Percentiles rank a stretch among this genome's conserved stretches.
phyloP scores from a whole-genome alignment of 192 early-diverging fungal species.

The Funneliformis mosseae region DNA sequence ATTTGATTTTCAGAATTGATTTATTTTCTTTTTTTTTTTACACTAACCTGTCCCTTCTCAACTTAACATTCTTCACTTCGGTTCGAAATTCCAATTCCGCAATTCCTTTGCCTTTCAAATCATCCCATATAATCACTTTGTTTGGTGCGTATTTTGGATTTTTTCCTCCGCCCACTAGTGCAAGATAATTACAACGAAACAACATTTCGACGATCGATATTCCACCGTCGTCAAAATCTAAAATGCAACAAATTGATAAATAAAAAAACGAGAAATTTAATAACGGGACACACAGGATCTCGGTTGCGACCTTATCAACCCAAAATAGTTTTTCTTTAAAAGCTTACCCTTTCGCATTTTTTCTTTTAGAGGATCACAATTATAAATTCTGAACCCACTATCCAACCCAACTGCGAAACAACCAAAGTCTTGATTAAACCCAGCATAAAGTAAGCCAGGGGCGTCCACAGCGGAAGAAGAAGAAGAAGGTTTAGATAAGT shows the following conservation, averaged over 20 bases:
- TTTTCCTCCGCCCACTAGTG: constrained; percentile 81
- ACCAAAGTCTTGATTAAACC: constrained; percentile 83
- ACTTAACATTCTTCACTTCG: constrained; percentile 78
- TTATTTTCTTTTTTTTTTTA: not conserved
- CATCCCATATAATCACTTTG: constrained; percentile 88
- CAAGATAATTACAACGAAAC: constrained; percentile 83
- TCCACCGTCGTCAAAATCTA: constrained; percentile 82
- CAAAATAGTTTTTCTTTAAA: not conserved
- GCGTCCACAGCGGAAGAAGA: constrained; percentile 52
- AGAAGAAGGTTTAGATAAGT: constrained; percentile 49
- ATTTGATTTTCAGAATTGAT: not conserved
- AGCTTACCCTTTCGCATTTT: constrained; percentile 69
- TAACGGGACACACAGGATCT: not conserved
- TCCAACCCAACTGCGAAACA: constrained; percentile 84
- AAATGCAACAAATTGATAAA: not conserved
- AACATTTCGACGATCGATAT: constrained; percentile 84
- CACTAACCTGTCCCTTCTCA: constrained; percentile 71
- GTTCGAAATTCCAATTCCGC: constrained; percentile 78
- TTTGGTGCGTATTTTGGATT: constrained; percentile 86
- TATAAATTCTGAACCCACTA: constrained; percentile 82
- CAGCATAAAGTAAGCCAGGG: constrained; percentile 72
- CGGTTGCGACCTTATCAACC: not conserved
- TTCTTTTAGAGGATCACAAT: constrained; percentile 82
- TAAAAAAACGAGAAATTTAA: too few relatives aligned
- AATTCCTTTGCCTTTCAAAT: constrained; percentile 67